These are phyloP conservation scores for Mycosarcoma mackinlayi DNA, from an alignment of 1,284 basidiomycete genomes.

Conservation along the genomic window DNA sequence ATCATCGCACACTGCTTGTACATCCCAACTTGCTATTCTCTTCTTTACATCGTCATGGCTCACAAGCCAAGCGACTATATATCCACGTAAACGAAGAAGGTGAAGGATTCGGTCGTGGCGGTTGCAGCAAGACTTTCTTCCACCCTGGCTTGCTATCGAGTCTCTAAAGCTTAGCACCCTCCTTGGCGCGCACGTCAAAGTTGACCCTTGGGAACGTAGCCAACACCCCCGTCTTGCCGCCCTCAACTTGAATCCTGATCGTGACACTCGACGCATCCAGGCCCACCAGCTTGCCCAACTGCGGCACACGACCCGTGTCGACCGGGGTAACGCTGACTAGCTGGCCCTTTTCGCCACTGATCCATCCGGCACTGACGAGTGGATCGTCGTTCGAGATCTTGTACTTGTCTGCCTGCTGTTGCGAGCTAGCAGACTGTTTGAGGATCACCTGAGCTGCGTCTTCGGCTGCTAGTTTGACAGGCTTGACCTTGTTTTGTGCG, in stretches of 20 bases:
- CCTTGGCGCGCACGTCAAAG: slow-evolving; percentile 38
- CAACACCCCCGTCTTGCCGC: slow-evolving; percentile 21
- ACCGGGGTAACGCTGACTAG: slow-evolving; percentile 35
- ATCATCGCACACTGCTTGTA: no score
- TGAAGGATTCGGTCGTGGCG: no score
- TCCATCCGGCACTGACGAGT: slow-evolving; percentile 41
- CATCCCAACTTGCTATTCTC: no score
- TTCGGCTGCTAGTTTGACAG: slow-evolving; percentile 23
- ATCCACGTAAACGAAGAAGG: no score
- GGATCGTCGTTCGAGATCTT: slow-evolving; percentile 25
- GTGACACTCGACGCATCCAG: slow-evolving; percentile 28
- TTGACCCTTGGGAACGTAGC: slow-evolving; percentile 43
- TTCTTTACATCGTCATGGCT: no score
- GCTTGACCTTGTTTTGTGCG: slow-evolving; percentile 17
- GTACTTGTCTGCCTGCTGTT: slow-evolving; percentile 1
- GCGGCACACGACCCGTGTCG: slow-evolving; percentile 46
- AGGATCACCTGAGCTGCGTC: slow-evolving; percentile 28
- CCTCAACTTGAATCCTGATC: slow-evolving; percentile 23
- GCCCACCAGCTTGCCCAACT: slow-evolving; percentile 26
- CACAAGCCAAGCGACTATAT: no score
- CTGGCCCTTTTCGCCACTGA: slow-evolving; percentile 41
- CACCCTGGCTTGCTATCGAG: no score
- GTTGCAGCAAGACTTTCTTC: no score
- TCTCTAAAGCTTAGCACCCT: slow-evolving; percentile 37
- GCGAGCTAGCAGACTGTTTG: slow-evolving; percentile 7